Evolutionary conservation across 140 eudicot genomes (phyloP).

Genomic region (Stevia rebaudiana): DNA sequence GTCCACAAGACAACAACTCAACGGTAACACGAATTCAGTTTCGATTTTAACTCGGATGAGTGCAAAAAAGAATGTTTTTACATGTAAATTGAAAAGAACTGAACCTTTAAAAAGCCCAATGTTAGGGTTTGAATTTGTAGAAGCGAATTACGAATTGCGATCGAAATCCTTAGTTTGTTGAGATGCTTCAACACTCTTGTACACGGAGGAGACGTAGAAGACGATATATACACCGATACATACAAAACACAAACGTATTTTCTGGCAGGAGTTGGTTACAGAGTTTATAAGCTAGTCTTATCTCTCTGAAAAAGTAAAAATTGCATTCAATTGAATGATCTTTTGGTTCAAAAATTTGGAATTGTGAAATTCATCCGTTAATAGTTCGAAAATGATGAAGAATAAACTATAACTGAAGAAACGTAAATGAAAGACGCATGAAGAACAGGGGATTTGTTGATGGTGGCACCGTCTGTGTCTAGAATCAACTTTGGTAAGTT

Average conservation of each 20-base stretch:
- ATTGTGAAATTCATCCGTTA: no score
- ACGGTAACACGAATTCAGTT: no score
- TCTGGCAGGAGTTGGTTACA: slow-evolving; percentile 27
- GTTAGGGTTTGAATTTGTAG: slow-evolving; percentile 19
- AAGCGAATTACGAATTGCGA: slow-evolving; percentile 13
- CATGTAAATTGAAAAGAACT: not conserved
- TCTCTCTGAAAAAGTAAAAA: not conserved
- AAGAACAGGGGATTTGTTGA: no score
- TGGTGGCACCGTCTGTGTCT: no score
- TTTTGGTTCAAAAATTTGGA: no score
- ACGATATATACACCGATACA: slow-evolving; percentile 6
- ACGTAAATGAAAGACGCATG: no score
- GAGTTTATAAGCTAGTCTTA: not conserved
- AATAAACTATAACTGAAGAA: no score
- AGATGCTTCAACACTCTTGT: not conserved
- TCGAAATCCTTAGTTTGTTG: slow-evolving; percentile 3
- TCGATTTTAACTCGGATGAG: no score
- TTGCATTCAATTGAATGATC: not conserved
- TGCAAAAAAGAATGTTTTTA: not conserved
- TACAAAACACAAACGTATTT: not conserved
- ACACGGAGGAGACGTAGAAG: not conserved
- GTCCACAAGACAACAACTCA: not conserved
- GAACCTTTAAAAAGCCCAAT: not conserved
- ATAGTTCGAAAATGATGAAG: no score
- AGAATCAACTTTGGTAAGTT: no score